Percentiles rank a stretch among this genome's conserved stretches.
Conservation (phyloP, 1,284 basidiomycete species). For the Austroboletus niveus region DNA sequence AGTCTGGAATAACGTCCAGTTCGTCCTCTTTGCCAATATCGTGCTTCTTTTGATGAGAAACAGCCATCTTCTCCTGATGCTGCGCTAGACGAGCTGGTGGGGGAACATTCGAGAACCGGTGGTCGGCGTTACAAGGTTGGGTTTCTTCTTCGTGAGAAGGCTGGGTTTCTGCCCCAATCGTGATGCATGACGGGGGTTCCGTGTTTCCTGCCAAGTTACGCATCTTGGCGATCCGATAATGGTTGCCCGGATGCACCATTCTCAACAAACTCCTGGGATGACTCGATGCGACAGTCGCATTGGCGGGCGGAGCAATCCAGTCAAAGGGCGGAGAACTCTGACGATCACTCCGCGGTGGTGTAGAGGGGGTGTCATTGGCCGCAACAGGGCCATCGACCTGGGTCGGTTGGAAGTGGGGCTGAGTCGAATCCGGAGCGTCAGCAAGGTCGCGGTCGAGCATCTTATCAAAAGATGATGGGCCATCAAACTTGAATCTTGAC, state of each 20-base stretch:
- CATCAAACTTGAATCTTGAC: slow-evolving; percentile 25
- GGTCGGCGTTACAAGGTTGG: slow-evolving; percentile 7
- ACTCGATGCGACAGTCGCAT: slow-evolving; percentile 20
- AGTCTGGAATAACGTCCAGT: slow-evolving; percentile 55
- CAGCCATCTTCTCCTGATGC: background rate
- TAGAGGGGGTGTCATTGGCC: background rate
- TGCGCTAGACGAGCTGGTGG: slow-evolving; percentile 1
- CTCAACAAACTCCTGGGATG: slow-evolving; percentile 32
- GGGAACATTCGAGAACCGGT: background rate
- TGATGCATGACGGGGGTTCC: slow-evolving; percentile 19
- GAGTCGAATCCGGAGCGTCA: slow-evolving; percentile 24
- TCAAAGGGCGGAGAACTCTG: slow-evolving; percentile 20
- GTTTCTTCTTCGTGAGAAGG: slow-evolving; percentile 20
- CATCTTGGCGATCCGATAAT: slow-evolving; percentile 31
- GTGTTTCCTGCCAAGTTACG: slow-evolving; percentile 18
- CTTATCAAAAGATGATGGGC: slow-evolving; percentile 33
- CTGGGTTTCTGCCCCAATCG: slow-evolving; percentile 21
- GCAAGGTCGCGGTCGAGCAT: slow-evolving; percentile 28
- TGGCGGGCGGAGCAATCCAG: slow-evolving; percentile 24
- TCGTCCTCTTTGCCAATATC: slow-evolving; percentile 10
- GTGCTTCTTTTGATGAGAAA: background rate
- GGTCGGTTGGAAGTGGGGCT: slow-evolving; percentile 11
- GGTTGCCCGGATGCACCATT: slow-evolving; percentile 32
- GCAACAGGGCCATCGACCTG: slow-evolving; percentile 2
- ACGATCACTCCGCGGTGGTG: slow-evolving; percentile 1